phyloP scores from a whole-genome alignment of 176 grass and related monocot species.

The Pontederia crassipes region DNA sequence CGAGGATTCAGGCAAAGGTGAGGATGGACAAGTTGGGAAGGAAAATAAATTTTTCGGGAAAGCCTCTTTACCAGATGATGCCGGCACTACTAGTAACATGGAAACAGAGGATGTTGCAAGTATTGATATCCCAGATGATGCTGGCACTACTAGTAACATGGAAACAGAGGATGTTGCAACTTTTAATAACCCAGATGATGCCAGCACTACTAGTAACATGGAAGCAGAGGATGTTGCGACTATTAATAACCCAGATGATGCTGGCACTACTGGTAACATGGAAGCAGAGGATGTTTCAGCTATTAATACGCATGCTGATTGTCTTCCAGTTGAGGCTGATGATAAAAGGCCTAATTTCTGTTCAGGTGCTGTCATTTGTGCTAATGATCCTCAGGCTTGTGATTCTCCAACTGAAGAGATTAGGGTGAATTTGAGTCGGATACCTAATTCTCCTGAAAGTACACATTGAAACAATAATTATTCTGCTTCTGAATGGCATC shows the following conservation, averaged over 20 bases:
- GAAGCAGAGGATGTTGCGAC: constrained; percentile 5
- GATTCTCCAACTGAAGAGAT: constrained; percentile 43
- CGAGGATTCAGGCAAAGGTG: constrained; percentile 16
- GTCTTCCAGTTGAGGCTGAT: constrained; percentile 5
- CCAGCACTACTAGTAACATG: constrained; percentile 1
- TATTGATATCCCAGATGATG: constrained; percentile 5
- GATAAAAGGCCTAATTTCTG: constrained; percentile 18
- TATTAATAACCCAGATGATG: constrained; percentile 9
- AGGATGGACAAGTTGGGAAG: constrained; percentile 19
- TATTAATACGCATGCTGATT: constrained; percentile 10
- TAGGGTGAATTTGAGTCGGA: constrained; percentile 93
- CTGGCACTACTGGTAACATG: constrained; percentile 23
- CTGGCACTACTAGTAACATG: constrained; percentile 1
- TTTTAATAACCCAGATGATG: constrained; percentile 6
- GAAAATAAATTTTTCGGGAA: constrained; percentile 13
- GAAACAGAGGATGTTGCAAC: constrained; percentile 3
- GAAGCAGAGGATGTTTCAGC: constrained; percentile 21
- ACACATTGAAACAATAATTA: constrained; percentile 97
- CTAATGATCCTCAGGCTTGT: constrained; percentile 39
- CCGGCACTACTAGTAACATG: constrained; percentile 14
- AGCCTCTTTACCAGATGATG: constrained; percentile 2
- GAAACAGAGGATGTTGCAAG: constrained; percentile 16
- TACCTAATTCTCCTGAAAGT: constrained; percentile 97
- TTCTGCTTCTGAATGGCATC: constrained; percentile 41
- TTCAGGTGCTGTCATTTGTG: constrained; percentile 30